Base-by-base conservation (phyloP, 495 filamentous ascomycete species). In the Aspergillus campestris region DNA sequence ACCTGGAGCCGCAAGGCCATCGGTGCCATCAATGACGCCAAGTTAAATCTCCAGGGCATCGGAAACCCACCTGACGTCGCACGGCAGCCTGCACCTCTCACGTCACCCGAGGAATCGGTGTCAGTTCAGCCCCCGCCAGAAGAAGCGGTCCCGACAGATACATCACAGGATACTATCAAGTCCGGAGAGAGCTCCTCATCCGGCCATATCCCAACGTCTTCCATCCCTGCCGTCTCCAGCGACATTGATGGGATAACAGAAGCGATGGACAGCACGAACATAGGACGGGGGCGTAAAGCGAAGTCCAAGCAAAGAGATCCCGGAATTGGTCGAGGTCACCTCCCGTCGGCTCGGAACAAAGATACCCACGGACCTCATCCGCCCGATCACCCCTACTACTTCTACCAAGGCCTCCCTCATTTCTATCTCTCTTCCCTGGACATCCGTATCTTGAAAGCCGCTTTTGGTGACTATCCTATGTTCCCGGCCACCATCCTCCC, bases 391-490 rank as follows among this genome's bases (percentile, higher is more conserved):
- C 57, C 74, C 42, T 70, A 89, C 47, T 89, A 82, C 63, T 98
- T 97, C 61, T 98, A 97, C 60, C 86, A 91, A 52, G 82, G 88
- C 5, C 72, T 92, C 18, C 81, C 85, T 24, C 92, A 98, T 47
- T 88, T 92, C 44, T 98, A 96, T 56, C 76, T 98, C 15, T 94
- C 91, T 0, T 81, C 92, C 6, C 78, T 98, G 8, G 92, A 98
- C 59, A 97, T 97, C 53, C 84, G 91, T 37, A 97, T 98, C 56
- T 73, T 98, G 35, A 94, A 89, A 60, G 78, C 86, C 0, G 86
- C 86, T 7, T 98, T 94, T 61, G 88, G 87, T 3, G 77, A 83
- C 34, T 98, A 91, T 61, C 72, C 80, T 3, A 64, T 71, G 7
- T 95, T 98, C 58, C 94, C 92, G 7, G 83, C 90, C 0, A 94